Conservation (phyloP, 2,329 filamentous ascomycete genomes). For the Penicillium aurantiogriseum region DNA sequence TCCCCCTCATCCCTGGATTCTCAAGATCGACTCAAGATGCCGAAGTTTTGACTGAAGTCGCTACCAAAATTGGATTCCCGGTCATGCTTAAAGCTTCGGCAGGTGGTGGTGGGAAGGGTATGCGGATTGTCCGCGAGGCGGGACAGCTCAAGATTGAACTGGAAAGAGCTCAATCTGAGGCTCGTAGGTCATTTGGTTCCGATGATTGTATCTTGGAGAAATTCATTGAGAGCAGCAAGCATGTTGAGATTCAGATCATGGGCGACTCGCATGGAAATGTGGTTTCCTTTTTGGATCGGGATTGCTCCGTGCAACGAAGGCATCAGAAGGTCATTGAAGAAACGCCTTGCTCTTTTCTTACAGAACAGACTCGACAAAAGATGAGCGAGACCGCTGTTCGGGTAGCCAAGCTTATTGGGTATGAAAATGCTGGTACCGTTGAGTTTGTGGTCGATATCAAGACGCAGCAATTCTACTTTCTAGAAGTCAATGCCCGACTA, state of each 20-base stretch:
- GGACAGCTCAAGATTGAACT: conserved; percentile 1
- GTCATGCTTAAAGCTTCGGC: conserved; percentile 7
- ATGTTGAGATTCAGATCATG: conserved; percentile 12
- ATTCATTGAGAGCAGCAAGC: conserved; percentile 7
- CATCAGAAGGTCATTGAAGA: conserved; percentile 55
- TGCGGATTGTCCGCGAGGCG: neutral
- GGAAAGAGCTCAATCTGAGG: neutral
- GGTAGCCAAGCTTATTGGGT: conserved; percentile 19
- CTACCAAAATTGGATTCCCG: conserved; percentile 22
- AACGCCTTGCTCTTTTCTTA: conserved; percentile 39
- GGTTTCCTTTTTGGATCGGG: conserved; percentile 46
- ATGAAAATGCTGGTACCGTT: conserved; percentile 47
- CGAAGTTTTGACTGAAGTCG: neutral
- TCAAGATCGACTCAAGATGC: conserved; percentile 13
- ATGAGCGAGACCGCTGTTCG: conserved; percentile 38
- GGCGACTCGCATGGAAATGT: conserved; percentile 34
- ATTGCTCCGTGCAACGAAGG: conserved; percentile 52
- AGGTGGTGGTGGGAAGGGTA: conserved; percentile 14
- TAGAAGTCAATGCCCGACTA: conserved; percentile 50
- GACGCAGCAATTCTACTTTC: conserved; percentile 43
- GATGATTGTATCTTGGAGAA: conserved; percentile 8
- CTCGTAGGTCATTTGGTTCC: neutral
- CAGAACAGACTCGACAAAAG: conserved; percentile 24
- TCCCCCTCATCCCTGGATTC: conserved; percentile 32
- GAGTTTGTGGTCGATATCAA: conserved; percentile 48